Conservation (phyloP, 805 yeast genomes). For the Metschnikowia baotianmanensis region DNA sequence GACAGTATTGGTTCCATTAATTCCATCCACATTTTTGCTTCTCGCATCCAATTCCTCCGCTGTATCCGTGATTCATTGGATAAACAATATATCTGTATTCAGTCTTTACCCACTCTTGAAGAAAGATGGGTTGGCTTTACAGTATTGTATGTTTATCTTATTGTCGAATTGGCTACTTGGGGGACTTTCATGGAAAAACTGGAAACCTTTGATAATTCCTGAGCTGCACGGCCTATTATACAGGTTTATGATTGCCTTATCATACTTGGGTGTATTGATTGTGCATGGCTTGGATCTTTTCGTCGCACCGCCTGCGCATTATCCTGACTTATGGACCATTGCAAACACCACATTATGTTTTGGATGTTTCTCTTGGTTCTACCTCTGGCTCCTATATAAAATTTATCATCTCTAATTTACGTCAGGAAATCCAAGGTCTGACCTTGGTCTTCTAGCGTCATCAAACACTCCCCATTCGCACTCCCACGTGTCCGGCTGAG, state of each 20-base stretch:
- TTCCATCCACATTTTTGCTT: conserved; percentile 75
- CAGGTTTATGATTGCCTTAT: conserved; percentile 24
- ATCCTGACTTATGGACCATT: conserved; percentile 86
- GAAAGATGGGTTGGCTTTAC: conserved; percentile 71
- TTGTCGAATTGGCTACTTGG: conserved; percentile 81
- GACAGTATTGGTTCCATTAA: conserved; percentile 79
- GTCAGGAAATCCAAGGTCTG: not conserved
- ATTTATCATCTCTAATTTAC: conserved; percentile 20
- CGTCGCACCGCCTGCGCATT: conserved; percentile 51
- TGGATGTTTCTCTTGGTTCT: conserved; percentile 69
- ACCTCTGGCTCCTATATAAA: conserved; percentile 76
- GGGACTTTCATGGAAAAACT: conserved; percentile 43
- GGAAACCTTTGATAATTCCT: conserved; percentile 24
- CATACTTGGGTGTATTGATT: conserved; percentile 43
- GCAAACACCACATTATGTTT: conserved; percentile 72
- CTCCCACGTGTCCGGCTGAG: conserved; percentile 54
- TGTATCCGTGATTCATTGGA: conserved; percentile 80
- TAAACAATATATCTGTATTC: conserved; percentile 78
- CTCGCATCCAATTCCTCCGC: conserved; percentile 54
- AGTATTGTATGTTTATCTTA: conserved; percentile 59
- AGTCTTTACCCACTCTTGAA: conserved; percentile 85
- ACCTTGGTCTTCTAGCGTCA: conserved; percentile 2
- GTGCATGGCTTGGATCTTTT: conserved; percentile 56
- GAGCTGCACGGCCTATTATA: conserved; percentile 23
- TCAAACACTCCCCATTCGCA: conserved; percentile 68